Percentiles rank a stretch among this genome's conserved stretches.
These are phyloP conservation scores for Pseudocercospora ulei DNA, from an alignment of 2,329 filamentous ascomycete species.

Conservation along the genomic window DNA sequence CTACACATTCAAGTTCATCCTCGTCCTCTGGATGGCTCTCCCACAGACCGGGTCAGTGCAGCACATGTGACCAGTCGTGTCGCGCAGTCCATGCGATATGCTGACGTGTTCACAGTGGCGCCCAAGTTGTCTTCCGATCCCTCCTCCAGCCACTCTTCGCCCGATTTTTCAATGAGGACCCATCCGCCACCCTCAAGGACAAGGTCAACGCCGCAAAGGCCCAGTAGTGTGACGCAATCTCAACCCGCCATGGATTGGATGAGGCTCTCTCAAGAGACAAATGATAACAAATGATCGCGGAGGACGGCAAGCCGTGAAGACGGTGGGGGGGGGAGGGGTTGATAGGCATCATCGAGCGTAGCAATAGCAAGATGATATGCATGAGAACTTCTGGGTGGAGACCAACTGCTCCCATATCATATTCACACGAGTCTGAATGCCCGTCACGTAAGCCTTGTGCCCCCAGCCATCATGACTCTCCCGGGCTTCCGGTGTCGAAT, in stretches of 20 bases:
- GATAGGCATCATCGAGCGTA: no score
- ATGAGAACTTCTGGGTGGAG: background rate
- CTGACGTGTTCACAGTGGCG: slow-evolving; percentile 54
- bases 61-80: slow-evolving; percentile 9
- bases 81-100: no score
- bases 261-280: no score
- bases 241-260: slow-evolving; percentile 1
- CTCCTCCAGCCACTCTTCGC: slow-evolving; percentile 85
- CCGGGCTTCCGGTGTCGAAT: no score
- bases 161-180: slow-evolving; percentile 69
- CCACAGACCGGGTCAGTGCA: slow-evolving; percentile 77
- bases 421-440: no score
- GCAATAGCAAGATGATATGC: background rate
- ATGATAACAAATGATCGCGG: slow-evolving; percentile 6
- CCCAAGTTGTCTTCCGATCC: slow-evolving; percentile 92
- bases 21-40: slow-evolving; percentile 95
- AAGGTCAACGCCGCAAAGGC: slow-evolving; percentile 45
- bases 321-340: no score
- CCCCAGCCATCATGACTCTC: no score
- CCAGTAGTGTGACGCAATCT: slow-evolving; percentile 21
- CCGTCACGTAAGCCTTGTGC: no score
- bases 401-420: no score
- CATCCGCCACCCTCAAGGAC: slow-evolving; percentile 76
- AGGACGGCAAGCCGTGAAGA: background rate
- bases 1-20: slow-evolving; percentile 98